Evolutionary conservation across 2,329 filamentous ascomycete genomes (phyloP), one percentile per base, ranked within the genome.

Genomic region (Helotiales sp.): DNA sequence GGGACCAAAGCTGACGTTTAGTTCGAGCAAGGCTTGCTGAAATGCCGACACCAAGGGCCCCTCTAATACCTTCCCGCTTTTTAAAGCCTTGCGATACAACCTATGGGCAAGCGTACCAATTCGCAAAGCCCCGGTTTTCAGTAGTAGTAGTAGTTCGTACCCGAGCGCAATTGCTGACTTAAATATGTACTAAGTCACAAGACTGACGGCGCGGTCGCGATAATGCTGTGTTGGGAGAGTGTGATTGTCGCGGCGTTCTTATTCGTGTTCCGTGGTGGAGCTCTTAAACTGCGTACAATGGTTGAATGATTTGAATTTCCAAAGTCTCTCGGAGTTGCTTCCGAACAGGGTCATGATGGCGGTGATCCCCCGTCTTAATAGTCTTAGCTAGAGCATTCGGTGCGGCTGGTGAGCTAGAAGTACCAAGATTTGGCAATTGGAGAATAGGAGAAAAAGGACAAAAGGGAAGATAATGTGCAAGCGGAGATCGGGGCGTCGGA

Each of bases 381-480:
- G 28, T 1, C 28, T 55, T 45, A 43, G 40, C 28, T 13, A 37
- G n/a, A 30, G 7, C 1, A n/a, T 7, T 30, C 11, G 24, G 1
- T 20, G 24, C 40, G 34, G 24, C 30, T 45, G 17, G 17, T 47
- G 13, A 7, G 15, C 8, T 24, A 11, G 17, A 47, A 28, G n/a
- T 57, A 37, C 49, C 26, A 34, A 30, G 54, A 59, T 28, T 37
- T 28, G 40, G 54, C 28, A 59, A 43, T 13, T 60, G 57, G 57
- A 43, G 34, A 60, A 47, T 61, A 61, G 59, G 59, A 37, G 45
- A 61, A 34, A 47, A 60, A 30, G 55, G 63, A 58, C 20, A 50
- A 64, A 52, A 64, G 63, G 63, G 55, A 37, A 28, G 30, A 64
- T 64, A n/a, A 57, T 57, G 32, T 45, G 24, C 32, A 63, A 30